Base-by-base conservation (phyloP, 306 rosid genomes). In the Spatholobus suberectus region DNA sequence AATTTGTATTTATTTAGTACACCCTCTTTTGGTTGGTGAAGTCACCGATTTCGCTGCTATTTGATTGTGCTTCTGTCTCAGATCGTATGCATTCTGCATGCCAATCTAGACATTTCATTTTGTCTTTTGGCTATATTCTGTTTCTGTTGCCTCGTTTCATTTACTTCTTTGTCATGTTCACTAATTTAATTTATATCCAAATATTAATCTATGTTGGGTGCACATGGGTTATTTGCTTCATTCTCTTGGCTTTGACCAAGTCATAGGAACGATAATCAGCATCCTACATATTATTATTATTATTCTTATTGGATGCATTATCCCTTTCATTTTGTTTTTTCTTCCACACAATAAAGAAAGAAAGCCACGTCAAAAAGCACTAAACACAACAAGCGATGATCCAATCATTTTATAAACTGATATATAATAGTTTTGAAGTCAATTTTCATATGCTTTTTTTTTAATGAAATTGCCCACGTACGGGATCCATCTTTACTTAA, bases 221-320 rank as follows among this genome's bases (percentile, higher is more conserved):
- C 62, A 82, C 73, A 57, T 23, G 73, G 37, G 54, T 15, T 67
- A 27, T 73, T 43, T 76, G 73, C 13, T 59, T 47, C 46, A 0
- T 3, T 83, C 32, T 38, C 63, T 83, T 27, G 47, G 3, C 44
- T 82, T 65, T 73, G 81, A 77, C 77, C 3, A 65, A 72, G 73
- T 77, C 83, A 32, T 40, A 29, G 3, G 32, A 46, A 21, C 18
- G 15, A 59, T 73, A n/a, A 51, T 58, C 52, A 47, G 2, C 38
- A 41, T 12, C 9, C 7, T 24, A 27, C 29, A 46, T 29, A 12
- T 38, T 37, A 13, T 37, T 3, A 21, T 1, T 43, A 57, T n/a
- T n/a, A n/a, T 58, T 24, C 5, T 6, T 63, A 70, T 27, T 75
- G 1, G 15, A 76, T n/a, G 27, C 62, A 26, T 15, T 21, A 13